Evolutionary conservation across 2,329 filamentous ascomycete species (phyloP).

Genomic region (Ophiostoma angusticollis): DNA sequence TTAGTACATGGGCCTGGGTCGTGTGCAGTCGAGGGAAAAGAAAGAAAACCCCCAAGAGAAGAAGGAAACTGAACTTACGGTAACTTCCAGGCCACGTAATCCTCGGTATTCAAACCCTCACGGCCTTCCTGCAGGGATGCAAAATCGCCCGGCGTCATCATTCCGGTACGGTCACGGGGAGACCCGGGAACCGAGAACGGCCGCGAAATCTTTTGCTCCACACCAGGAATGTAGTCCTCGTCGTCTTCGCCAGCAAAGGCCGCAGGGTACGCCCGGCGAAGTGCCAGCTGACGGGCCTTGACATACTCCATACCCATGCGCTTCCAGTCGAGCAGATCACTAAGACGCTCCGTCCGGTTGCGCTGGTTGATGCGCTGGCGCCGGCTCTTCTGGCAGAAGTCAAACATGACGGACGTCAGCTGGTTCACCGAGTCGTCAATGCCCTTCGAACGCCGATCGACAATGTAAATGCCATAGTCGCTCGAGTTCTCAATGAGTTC

Average conservation of each 20-base stretch:
- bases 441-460: slow-evolving; percentile 87
- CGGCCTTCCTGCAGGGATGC: slow-evolving; percentile 88
- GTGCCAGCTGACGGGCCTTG: slow-evolving; percentile 85
- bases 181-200: slow-evolving; percentile 91
- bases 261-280: slow-evolving; percentile 79
- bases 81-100: slow-evolving; percentile 96
- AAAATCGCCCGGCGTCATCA: slow-evolving; percentile 99
- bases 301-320: slow-evolving; percentile 99
- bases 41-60: not conserved
- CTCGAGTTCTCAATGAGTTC: slow-evolving; percentile 95
- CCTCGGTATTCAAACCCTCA: slow-evolving; percentile 87
- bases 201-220: slow-evolving; percentile 88
- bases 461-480: slow-evolving; percentile 98
- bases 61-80: slow-evolving; percentile 56
- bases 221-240: slow-evolving; percentile 80
- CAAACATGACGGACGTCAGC: slow-evolving; percentile 81
- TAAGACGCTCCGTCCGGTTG: slow-evolving; percentile 88
- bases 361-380: slow-evolving; percentile 97
- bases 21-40: not conserved
- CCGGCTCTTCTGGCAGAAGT: slow-evolving; percentile 85
- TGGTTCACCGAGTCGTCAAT: slow-evolving; percentile 97
- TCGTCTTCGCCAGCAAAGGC: slow-evolving; percentile 74
- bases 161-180: slow-evolving; percentile 76
- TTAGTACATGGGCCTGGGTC: slow-evolving; percentile 21
- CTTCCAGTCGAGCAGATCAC: slow-evolving; percentile 96